Evolutionary conservation across 1,284 basidiomycete species (phyloP).

Genomic region (Boletus mariae): DNA sequence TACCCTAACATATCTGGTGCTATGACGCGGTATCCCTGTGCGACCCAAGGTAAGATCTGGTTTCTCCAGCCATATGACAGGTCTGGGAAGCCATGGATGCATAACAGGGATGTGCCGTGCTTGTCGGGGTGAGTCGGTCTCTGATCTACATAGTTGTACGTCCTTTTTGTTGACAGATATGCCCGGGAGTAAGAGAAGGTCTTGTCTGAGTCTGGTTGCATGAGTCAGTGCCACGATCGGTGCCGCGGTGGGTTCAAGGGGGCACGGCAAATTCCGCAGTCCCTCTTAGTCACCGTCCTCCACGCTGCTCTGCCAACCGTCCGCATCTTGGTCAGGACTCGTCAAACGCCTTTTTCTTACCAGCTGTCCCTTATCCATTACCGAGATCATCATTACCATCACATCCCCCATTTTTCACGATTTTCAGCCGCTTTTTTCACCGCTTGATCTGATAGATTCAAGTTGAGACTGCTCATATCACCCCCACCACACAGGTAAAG

Average conservation of each 20-base stretch:
- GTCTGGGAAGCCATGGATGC: conserved; percentile 73
- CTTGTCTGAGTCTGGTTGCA: background rate
- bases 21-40: conserved; percentile 60
- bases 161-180: conserved; percentile 51
- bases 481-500: conserved; percentile 17
- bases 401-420: conserved; percentile 9
- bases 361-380: conserved; percentile 14
- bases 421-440: conserved; percentile 20
- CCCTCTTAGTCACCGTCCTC: conserved; percentile 28
- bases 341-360: conserved; percentile 1
- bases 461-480: conserved; percentile 21
- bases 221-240: background rate
- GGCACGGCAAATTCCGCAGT: conserved; percentile 18
- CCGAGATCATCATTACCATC: conserved; percentile 10
- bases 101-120: conserved; percentile 52
- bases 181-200: conserved; percentile 39
- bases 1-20: conserved; percentile 73
- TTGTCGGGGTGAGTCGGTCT: conserved; percentile 40
- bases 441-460: conserved; percentile 26
- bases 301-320: conserved; percentile 19
- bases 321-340: conserved; percentile 9
- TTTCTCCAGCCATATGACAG: conserved; percentile 70
- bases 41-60: conserved; percentile 65
- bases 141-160: conserved; percentile 69
- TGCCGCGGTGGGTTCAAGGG: background rate